Evolutionary conservation across 805 yeast species (phyloP).

Genomic region (Lipomyces kockii): DNA sequence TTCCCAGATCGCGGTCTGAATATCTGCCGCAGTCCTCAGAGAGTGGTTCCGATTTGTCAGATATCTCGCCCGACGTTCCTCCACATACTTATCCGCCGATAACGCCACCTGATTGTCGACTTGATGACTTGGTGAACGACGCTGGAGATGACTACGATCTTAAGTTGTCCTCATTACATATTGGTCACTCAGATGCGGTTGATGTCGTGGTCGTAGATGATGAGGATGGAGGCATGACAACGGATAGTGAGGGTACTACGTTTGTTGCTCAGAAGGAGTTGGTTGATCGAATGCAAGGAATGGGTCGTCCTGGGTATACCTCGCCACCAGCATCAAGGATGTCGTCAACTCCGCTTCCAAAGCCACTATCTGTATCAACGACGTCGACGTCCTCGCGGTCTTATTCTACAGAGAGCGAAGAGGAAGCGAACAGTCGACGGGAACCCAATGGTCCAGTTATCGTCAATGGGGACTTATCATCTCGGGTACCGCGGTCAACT

Average conservation of each 20-base stretch:
- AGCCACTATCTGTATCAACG: neutral
- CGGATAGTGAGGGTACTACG: conserved; percentile 7
- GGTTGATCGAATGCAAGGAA: conserved; percentile 11
- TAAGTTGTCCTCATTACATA: neutral
- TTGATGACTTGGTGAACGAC: conserved; percentile 10
- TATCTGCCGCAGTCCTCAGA: conserved; percentile 17
- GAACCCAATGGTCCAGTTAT: conserved; percentile 9
- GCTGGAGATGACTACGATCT: neutral
- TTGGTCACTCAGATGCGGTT: conserved; percentile 7
- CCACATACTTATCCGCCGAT: conserved; percentile 24
- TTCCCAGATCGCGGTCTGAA: neutral
- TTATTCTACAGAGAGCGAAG: neutral
- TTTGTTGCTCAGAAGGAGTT: conserved; percentile 23
- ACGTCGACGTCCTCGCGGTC: neutral
- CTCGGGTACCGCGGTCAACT: neutral
- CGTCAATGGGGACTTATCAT: conserved; percentile 23
- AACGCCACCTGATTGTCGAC: conserved; percentile 26
- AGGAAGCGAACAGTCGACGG: neutral
- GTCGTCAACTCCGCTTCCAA: neutral
- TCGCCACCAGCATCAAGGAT: neutral
- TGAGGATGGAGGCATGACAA: conserved; percentile 6
- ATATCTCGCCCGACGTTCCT: conserved; percentile 30
- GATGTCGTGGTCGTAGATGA: neutral
- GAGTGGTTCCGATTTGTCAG: conserved; percentile 32
- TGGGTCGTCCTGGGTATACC: neutral